Percentiles rank a stretch among this genome's conserved stretches.
These are phyloP conservation scores for Angomonas ambiguus DNA, from an alignment of 208 protist species.

Conservation along the genomic window DNA sequence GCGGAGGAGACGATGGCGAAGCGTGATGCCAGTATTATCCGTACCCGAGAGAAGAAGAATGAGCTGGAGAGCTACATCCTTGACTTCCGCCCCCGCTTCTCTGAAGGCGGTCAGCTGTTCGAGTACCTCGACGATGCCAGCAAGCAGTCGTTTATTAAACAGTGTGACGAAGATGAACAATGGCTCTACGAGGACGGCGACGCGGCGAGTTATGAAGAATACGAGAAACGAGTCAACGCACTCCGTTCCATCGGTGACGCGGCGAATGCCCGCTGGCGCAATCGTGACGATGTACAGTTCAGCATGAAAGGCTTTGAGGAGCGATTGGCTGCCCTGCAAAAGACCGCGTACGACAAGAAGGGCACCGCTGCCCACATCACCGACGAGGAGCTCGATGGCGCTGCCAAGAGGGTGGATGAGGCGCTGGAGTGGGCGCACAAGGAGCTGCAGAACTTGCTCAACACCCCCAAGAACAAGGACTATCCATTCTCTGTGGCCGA, in stretches of 20 bases:
- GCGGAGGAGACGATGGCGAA: conserved; percentile 76
- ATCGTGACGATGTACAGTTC: conserved; percentile 66
- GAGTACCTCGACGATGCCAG: conserved; percentile 58
- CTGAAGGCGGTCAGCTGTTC: conserved; percentile 56
- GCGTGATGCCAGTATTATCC: conserved; percentile 53
- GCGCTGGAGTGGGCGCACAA: conserved; percentile 49
- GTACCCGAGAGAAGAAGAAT: conserved; percentile 86
- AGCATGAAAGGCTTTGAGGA: conserved; percentile 35
- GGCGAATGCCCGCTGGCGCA: conserved; percentile 45
- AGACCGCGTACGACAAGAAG: conserved; percentile 48
- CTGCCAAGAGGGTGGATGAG: conserved; percentile 45
- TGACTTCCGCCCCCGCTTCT: conserved; percentile 61
- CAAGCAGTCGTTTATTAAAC: conserved; percentile 45
- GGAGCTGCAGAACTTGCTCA: conserved; percentile 36
- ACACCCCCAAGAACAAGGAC: conserved; percentile 39
- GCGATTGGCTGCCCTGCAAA: conserved; percentile 27
- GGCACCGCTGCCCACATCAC: conserved; percentile 71
- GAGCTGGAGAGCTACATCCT: conserved; percentile 91
- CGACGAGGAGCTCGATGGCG: conserved; percentile 68
- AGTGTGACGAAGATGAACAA: conserved; percentile 68
- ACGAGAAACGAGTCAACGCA: conserved; percentile 57
- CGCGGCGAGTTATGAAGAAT: conserved; percentile 53
- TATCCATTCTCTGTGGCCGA: conserved; percentile 26
- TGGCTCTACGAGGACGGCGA: conserved; percentile 92
- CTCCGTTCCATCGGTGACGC: conserved; percentile 82